Evolutionary conservation across 2,329 filamentous ascomycete species (phyloP), one percentile per base, ranked within the genome.

Genomic region (Talaromyces sp.): DNA sequence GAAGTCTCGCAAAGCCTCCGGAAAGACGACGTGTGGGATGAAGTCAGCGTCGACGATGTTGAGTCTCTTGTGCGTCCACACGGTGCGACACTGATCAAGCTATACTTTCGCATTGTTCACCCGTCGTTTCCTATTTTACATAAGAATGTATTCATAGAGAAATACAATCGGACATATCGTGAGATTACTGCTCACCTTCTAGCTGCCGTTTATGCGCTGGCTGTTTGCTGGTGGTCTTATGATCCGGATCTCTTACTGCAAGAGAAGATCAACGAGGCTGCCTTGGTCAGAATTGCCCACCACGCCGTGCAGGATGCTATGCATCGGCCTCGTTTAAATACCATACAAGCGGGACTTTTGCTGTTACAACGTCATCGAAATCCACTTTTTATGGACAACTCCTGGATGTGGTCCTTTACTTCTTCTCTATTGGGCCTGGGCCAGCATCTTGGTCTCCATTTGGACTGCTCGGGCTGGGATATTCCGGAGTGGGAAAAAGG

Each of bases 121-220:
- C 91, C 91, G 0, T 89, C 85, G 69, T 93, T 93, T 72, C 92
- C 92, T 25, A 91, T 96, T 70, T 84, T 95, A 45, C 90, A 95
- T 74, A 93, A 93, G 78, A 85, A 87, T 11, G 87, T 93, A 64
- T 94, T 94, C 70, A 81, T 91, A 68, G 90, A 93, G 75, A 90
- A 91, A 73, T 92, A 93, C 79, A 86, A 88, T 58, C 85, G 88
- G 70, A 88, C 88, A 49, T 87, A 91, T 71, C 85, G 86, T 63
- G 88, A 91, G 70, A 91, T 94, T 72, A 89, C 91, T 15, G 91
- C 92, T 1, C 86, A 90, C 11, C 81, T 95, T 29, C 82, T 96
- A 17, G 91, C 91, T 36, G 91, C 91, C 62, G 88, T 96, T 7
- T 76, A 94, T 72, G 86, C 94, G 31, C 80, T 95, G 11, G 91